Percentiles rank a stretch among this genome's conserved stretches.
These are phyloP conservation scores for Neoboletus magnificus DNA, from an alignment of 768 basidiomycete genomes.

Conservation along the genomic window DNA sequence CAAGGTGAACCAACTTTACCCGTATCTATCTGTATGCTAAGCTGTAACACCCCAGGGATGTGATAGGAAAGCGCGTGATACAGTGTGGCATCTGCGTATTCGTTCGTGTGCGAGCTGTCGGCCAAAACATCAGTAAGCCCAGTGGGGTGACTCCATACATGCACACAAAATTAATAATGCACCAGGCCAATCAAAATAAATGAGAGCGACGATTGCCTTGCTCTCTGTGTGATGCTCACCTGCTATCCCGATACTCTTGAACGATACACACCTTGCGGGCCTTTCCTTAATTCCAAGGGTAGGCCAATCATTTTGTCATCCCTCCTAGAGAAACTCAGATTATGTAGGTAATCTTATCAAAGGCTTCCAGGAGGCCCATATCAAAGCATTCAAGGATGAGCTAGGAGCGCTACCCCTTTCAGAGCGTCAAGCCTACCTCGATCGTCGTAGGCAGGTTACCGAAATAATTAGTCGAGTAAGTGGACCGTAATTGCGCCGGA, in stretches of 20 bases:
- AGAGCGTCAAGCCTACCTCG: conserved; percentile 20
- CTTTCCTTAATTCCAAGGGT: conserved; percentile 24
- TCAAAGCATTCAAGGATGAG: conserved; percentile 16
- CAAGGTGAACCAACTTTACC: conserved; percentile 8
- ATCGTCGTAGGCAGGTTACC: conserved; percentile 11
- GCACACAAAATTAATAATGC: background rate
- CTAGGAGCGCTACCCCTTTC: conserved; percentile 9
- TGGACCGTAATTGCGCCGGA: background rate
- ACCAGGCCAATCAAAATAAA: conserved; percentile 20
- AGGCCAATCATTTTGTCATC: background rate
- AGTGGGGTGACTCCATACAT: background rate
- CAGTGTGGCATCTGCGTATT: conserved; percentile 32
- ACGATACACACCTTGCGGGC: conserved; percentile 26
- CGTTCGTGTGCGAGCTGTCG: conserved; percentile 31
- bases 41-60: conserved; percentile 19
- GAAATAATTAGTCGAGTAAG: conserved; percentile 13
- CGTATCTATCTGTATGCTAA: background rate
- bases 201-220: conserved; percentile 3
- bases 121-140: conserved; percentile 23
- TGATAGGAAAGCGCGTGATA: conserved; percentile 23
- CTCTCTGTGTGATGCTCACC: conserved; percentile 7
- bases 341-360: conserved; percentile 15
- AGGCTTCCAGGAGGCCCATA: conserved; percentile 21
- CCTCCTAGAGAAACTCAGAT: conserved; percentile 3
- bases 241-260: conserved; percentile 11